A percentile compares a stretch with the other conserved stretches of the same genome.
Conservation (phyloP, 208 protist species). For the Leptomonas seymouri region DNA sequence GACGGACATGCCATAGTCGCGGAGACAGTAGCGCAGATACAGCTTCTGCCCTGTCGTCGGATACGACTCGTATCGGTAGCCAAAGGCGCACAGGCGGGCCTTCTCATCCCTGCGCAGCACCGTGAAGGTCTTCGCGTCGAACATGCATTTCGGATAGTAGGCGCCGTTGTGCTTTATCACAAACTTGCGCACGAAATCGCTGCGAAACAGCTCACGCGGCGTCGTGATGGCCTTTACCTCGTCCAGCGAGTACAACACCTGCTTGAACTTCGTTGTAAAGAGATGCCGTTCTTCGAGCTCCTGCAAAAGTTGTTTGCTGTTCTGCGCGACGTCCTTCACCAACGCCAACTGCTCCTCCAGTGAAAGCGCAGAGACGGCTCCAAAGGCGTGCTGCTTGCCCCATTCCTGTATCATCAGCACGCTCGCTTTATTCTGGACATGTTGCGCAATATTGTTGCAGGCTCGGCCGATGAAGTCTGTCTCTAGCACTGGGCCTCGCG, state of each 20-base stretch:
- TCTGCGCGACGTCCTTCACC: slow-evolving; percentile 22
- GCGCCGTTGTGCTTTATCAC: slow-evolving; percentile 42
- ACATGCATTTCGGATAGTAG: slow-evolving; percentile 28
- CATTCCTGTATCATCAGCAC: slow-evolving; percentile 12
- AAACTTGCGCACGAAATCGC: slow-evolving; percentile 35
- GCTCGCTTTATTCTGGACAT: slow-evolving; percentile 16
- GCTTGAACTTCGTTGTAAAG: slow-evolving; percentile 57
- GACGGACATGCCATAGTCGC: slow-evolving; percentile 75
- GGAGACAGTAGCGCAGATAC: slow-evolving; percentile 60
- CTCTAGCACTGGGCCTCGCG: slow-evolving; percentile 34
- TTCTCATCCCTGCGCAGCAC: slow-evolving; percentile 47
- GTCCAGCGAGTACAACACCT: slow-evolving; percentile 50
- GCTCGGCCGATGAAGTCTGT: slow-evolving; percentile 25
- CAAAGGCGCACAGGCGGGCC: slow-evolving; percentile 65
- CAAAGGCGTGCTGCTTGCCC: slow-evolving; percentile 2
- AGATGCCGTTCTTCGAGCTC: slow-evolving; percentile 43
- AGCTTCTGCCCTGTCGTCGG: slow-evolving; percentile 55
- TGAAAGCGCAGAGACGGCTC: slow-evolving; percentile 36
- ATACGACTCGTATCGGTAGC: slow-evolving; percentile 18
- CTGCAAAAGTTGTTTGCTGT: slow-evolving; percentile 22
- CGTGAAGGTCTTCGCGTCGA: slow-evolving; percentile 21
- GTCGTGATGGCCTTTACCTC: slow-evolving; percentile 63
- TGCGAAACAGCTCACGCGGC: slow-evolving; percentile 34
- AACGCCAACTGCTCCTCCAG: slow-evolving; percentile 41
- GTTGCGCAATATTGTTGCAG: slow-evolving; percentile 9